Percentiles rank a stretch among this genome's conserved stretches.
Evolutionary conservation across 176 grass and related monocot genomes (phyloP).

Genomic region (Lolium rigidum): DNA sequence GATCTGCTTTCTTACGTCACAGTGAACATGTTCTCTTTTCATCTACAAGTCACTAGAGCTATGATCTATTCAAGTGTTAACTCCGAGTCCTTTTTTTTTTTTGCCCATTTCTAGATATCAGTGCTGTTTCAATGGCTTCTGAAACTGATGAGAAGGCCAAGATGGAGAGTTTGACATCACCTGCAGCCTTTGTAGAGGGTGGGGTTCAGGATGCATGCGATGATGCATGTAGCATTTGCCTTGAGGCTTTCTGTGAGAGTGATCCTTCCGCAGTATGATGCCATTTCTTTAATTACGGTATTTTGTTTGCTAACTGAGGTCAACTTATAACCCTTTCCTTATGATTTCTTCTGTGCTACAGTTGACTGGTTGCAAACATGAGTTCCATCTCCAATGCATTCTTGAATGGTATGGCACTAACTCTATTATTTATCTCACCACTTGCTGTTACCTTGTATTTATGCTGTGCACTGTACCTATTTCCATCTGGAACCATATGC

Average conservation of each 20-base stretch:
- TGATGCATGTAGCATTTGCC: slow-evolving; percentile 95
- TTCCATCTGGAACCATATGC: slow-evolving; percentile 32
- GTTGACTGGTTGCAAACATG: slow-evolving; percentile 95
- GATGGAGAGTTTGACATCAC: slow-evolving; percentile 75
- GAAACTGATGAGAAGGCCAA: slow-evolving; percentile 63
- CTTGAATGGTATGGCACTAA: slow-evolving; percentile 88
- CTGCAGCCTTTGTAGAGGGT: slow-evolving; percentile 90
- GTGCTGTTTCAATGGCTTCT: slow-evolving; percentile 50
- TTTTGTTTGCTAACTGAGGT: slow-evolving; percentile 9
- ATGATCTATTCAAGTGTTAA: slow-evolving; percentile 15
- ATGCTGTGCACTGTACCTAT: neutral
- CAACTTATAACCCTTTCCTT: slow-evolving; percentile 40
- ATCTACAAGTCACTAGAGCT: neutral
- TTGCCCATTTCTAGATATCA: slow-evolving; percentile 16
- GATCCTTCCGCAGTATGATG: slow-evolving; percentile 81
- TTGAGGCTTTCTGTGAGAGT: slow-evolving; percentile 79
- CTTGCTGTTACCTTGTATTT: slow-evolving; percentile 8
- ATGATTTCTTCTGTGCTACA: slow-evolving; percentile 51
- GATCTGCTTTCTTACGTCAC: neutral
- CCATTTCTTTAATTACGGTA: slow-evolving; percentile 13
- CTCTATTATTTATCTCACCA: neutral
- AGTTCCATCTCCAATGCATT: slow-evolving; percentile 99
- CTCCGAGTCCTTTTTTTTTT: neutral
- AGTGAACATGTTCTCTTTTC: slow-evolving; percentile 23
- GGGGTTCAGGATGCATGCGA: slow-evolving; percentile 94